Percentiles rank a stretch among this genome's conserved stretches.
These are phyloP conservation scores for Saccharomyces eubayanus DNA, from an alignment of 805 yeast species.

Conservation along the genomic window DNA sequence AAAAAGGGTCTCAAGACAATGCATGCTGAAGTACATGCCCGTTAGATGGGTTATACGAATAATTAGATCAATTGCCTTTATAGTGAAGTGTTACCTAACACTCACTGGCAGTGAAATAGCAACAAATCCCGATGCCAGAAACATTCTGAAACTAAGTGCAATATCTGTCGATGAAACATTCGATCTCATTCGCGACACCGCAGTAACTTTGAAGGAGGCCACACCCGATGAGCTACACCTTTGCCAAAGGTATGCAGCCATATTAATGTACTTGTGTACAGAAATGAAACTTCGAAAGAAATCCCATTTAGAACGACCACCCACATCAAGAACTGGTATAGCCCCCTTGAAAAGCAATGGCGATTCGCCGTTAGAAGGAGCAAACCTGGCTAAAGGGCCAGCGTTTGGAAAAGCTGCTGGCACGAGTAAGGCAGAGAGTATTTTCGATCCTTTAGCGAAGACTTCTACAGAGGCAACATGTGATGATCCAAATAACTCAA, in stretches of 20 bases:
- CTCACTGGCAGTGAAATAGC: conserved; percentile 34
- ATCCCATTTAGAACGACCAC: conserved; percentile 5
- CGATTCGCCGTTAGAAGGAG: neutral
- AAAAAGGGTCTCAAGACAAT: conserved; percentile 55
- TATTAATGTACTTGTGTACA: conserved; percentile 64
- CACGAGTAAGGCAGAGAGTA: neutral
- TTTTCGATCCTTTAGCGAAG: neutral
- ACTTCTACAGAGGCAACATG: neutral
- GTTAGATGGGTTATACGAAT: conserved; percentile 86
- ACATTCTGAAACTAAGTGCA: conserved; percentile 50
- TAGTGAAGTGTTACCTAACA: conserved; percentile 75
- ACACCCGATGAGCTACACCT: conserved; percentile 86
- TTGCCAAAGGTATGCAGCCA: conserved; percentile 70
- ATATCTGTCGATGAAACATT: conserved; percentile 67
- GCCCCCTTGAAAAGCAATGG: neutral
- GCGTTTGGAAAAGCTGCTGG: neutral
- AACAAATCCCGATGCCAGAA: conserved; percentile 34
- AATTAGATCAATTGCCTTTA: conserved; percentile 80
- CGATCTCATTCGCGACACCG: conserved; percentile 58
- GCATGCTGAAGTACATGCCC: conserved; percentile 69
- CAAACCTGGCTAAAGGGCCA: neutral
- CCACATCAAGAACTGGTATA: neutral
- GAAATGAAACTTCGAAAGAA: conserved; percentile 51
- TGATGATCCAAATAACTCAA: neutral
- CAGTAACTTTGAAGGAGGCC: conserved; percentile 67